These are phyloP conservation scores for Paramecium sexaurelia DNA, from an alignment of 73 alveolate species.

Conservation along the genomic window DNA sequence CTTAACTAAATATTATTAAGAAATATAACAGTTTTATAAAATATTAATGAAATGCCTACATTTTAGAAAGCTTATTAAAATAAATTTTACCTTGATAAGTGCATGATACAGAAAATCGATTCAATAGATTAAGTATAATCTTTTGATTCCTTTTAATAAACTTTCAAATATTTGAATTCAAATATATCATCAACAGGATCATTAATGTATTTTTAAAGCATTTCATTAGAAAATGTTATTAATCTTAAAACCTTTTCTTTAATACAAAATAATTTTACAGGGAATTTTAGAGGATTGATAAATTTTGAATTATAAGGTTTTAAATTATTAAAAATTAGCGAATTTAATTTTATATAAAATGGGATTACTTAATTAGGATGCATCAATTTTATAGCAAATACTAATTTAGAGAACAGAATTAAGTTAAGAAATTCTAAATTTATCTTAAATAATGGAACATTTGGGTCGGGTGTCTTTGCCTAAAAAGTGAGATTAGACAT, in stretches of 20 bases:
- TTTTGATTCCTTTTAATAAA: neutral
- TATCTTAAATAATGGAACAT: neutral
- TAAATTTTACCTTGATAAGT: neutral
- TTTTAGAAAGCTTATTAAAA: neutral
- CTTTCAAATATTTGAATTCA: neutral
- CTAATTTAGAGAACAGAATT: neutral
- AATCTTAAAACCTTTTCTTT: neutral
- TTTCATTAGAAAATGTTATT: neutral
- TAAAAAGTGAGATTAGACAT: neutral
- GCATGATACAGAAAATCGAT: neutral
- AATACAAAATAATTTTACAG: neutral
- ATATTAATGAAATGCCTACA: neutral
- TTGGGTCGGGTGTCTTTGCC: neutral
- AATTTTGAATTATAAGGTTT: neutral
- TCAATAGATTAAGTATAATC: neutral
- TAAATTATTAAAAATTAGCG: neutral
- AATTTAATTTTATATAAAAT: neutral
- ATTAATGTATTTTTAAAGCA: neutral
- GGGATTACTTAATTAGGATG: neutral
- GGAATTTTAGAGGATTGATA: neutral
- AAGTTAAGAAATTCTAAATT: neutral
- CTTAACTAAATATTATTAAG: neutral
- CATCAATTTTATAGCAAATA: neutral
- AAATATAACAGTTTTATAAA: neutral
- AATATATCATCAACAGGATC: neutral